Percentiles rank a stretch among this genome's conserved stretches.
Evolutionary conservation across 148 eudicot species (phyloP).

Genomic region (Chenopodium berlandieri): DNA sequence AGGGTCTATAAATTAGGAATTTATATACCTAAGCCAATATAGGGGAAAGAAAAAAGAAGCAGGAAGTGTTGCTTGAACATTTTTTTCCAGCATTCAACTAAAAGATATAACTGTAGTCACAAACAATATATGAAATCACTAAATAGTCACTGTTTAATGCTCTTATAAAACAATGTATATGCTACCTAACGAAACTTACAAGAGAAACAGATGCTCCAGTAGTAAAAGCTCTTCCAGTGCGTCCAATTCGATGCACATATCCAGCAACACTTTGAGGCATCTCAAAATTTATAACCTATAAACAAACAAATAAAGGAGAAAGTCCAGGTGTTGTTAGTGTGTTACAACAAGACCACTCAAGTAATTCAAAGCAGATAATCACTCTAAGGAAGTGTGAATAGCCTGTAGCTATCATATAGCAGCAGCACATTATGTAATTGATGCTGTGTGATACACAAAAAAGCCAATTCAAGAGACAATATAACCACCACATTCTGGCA

Average conservation of each 20-base stretch:
- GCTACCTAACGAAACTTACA: constrained; percentile 39
- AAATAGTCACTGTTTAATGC: background rate
- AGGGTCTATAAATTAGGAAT: background rate
- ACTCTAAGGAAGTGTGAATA: background rate
- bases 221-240: constrained; percentile 93
- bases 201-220: constrained; percentile 95
- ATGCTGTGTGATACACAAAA: background rate
- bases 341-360: background rate
- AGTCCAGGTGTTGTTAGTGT: background rate
- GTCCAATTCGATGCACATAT: constrained; percentile 93
- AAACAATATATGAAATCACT: background rate
- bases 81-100: background rate
- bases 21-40: background rate
- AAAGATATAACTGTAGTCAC: background rate
- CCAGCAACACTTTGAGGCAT: constrained; percentile 84
- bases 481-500: background rate
- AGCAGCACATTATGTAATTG: background rate
- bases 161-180: background rate
- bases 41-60: no score
- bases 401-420: background rate
- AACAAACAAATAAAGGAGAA: background rate
- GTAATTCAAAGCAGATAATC: background rate
- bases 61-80: no score
- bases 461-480: no score
- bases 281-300: constrained; percentile 86